phyloP scores from a whole-genome alignment of 2,329 filamentous ascomycete species.

The Hymenoscyphus fructigenus region DNA sequence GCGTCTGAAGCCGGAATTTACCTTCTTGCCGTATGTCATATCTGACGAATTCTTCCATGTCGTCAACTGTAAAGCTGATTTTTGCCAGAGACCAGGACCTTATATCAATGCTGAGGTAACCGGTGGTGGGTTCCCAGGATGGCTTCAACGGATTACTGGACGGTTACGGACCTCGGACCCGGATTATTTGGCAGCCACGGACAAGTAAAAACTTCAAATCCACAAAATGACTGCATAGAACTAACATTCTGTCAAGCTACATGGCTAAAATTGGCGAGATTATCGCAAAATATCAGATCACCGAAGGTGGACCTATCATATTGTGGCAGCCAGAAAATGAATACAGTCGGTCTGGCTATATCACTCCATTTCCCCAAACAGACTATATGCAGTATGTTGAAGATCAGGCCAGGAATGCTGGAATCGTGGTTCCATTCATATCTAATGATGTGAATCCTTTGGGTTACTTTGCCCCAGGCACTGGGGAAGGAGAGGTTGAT shows the following conservation, averaged over 20 bases:
- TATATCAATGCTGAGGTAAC: conserved; percentile 70
- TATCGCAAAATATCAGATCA: conserved; percentile 76
- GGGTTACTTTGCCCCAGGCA: conserved; percentile 34
- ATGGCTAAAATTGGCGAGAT: conserved; percentile 55
- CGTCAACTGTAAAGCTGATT: not conserved
- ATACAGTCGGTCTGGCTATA: conserved; percentile 56
- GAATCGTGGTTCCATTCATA: conserved; percentile 72
- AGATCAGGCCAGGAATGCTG: conserved; percentile 64
- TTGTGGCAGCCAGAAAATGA: conserved; percentile 82
- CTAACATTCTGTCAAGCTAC: conserved; percentile 38
- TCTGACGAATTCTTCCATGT: not conserved
- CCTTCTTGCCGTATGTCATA: conserved; percentile 52
- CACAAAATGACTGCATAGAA: not conserved
- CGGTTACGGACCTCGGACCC: conserved; percentile 60
- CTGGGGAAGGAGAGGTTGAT: conserved; percentile 33
- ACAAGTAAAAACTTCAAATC: conserved; percentile 41
- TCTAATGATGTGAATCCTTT: conserved; percentile 60
- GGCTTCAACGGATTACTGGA: conserved; percentile 69
- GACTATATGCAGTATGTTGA: conserved; percentile 70
- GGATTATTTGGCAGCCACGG: conserved; percentile 64
- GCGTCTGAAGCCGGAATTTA: conserved; percentile 71
- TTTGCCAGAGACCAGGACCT: not conserved
- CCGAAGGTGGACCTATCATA: conserved; percentile 77
- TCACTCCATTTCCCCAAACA: conserved; percentile 59
- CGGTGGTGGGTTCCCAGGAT: conserved; percentile 70